Base-by-base conservation (phyloP, 192 early-diverging fungal species). In the Chytriomyces hyalinus region DNA sequence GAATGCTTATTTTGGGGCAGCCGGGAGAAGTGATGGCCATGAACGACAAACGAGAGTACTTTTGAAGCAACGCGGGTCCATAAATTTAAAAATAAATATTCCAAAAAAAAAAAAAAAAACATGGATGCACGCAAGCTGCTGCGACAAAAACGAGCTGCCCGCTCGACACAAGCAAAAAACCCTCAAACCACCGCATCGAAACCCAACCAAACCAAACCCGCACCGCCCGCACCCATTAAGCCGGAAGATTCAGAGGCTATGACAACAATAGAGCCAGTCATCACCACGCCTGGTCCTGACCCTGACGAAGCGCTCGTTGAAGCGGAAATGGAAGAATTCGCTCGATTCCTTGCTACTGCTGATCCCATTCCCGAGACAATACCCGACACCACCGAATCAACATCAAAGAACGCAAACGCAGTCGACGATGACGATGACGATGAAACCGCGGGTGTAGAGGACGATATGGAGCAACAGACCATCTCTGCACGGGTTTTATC, bases 11-110 rank as follows among this genome's bases (percentile, higher is more conserved):
- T 62, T 46, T 73, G 44, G 71, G 71, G 4, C 24, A 57, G 24
- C 71, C 71, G 11, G 45, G 71, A n/a, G 71, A 73, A 62, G 71
- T 73, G 8, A 73, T 73, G 60, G 71, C 71, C 36, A 73, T 73
- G 71, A 73, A 61, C 46, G 71, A 73, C 60, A 73, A 73, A 46
- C 53, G 71, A 8, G 71, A 73, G 22, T 73, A 73, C 48, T 62
- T 62, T 63, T 73, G 45, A 62, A 17, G 4, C 1, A 15, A 59
- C 0, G 3, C 0, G 3, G 57, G 20, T n/a, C 57, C 13, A 4
- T 59, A 68, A 49, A 9, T 46, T 46, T 64, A 64, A 24, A 64
- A 10, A 22, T 24, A 22, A 15, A 64, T 64, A 2, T n/a, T n/a
- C n/a, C n/a, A n/a, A n/a, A 1, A 22, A 26, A 3, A 10, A 64